These are phyloP conservation scores for Pichia sp. DNA, from an alignment of 1,139 yeast genomes.

Conservation along the genomic window DNA sequence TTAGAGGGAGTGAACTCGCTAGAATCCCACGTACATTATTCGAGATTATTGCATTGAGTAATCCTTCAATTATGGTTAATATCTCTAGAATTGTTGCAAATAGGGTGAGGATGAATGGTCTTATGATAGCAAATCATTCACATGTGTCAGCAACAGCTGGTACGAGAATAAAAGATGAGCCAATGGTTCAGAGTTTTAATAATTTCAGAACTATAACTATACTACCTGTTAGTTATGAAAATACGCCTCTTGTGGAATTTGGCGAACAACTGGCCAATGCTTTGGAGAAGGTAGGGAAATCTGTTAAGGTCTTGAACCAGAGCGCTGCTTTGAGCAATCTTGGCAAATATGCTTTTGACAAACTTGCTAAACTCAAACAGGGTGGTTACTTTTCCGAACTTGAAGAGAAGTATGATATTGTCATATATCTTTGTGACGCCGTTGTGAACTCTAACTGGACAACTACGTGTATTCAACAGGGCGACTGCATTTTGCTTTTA, in stretches of 20 bases:
- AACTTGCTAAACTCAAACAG: conserved; percentile 73
- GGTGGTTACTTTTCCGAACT: conserved; percentile 86
- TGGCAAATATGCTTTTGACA: conserved; percentile 92
- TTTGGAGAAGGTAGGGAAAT: conserved; percentile 62
- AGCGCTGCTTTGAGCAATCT: conserved; percentile 72
- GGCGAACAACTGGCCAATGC: conserved; percentile 68
- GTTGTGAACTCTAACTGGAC: conserved; percentile 86
- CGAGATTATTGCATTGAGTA: conserved; percentile 74
- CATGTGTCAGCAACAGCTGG: conserved; percentile 20
- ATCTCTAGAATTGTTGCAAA: conserved; percentile 84
- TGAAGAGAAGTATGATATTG: conserved; percentile 83
- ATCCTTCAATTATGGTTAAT: conserved; percentile 87
- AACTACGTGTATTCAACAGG: conserved; percentile 85
- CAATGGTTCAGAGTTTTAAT: conserved; percentile 23
- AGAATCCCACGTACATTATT: conserved; percentile 86
- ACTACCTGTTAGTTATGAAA: conserved; percentile 67
- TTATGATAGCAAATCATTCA: conserved; percentile 7
- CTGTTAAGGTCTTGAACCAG: conserved; percentile 74
- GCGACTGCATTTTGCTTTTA: conserved; percentile 73
- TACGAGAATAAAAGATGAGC: conserved; percentile 25
- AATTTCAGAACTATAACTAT: conserved; percentile 80
- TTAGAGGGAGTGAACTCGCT: conserved; percentile 90
- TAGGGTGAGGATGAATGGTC: conserved; percentile 34
- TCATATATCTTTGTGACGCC: conserved; percentile 85
- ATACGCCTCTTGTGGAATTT: conserved; percentile 74